Evolutionary conservation across 1,139 yeast genomes (phyloP).

Genomic region (Scheffersomyces titani): DNA sequence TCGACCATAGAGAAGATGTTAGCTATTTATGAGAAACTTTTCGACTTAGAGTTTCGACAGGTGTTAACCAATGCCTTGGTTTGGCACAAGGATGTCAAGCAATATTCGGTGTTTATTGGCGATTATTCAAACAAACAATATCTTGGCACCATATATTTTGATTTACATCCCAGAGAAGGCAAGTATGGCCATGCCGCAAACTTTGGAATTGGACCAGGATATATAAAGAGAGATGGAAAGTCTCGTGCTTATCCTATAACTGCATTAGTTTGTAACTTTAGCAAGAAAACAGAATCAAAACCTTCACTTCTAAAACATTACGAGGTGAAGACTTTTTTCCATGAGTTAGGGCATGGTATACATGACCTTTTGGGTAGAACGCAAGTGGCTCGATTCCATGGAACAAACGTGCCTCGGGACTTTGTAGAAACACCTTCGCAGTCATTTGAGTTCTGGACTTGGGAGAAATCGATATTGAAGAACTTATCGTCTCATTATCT

Average conservation of each 20-base stretch:
- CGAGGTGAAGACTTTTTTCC: slow-evolving; percentile 85
- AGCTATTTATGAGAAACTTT: slow-evolving; percentile 63
- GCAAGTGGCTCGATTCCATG: slow-evolving; percentile 66
- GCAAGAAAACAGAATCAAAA: slow-evolving; percentile 68
- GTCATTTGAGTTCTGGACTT: slow-evolving; percentile 86
- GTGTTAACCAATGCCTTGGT: slow-evolving; percentile 31
- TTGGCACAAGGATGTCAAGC: slow-evolving; percentile 83
- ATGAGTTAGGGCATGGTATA: slow-evolving; percentile 87
- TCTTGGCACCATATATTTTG: slow-evolving; percentile 78
- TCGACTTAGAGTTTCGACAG: slow-evolving; percentile 66
- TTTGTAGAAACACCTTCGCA: slow-evolving; percentile 92
- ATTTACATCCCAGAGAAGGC: slow-evolving; percentile 82
- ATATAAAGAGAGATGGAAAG: slow-evolving; percentile 45
- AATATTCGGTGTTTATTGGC: slow-evolving; percentile 70
- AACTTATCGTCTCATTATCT: slow-evolving; percentile 68
- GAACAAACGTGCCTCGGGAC: slow-evolving; percentile 77
- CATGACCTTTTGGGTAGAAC: slow-evolving; percentile 75
- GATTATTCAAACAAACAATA: slow-evolving; percentile 54
- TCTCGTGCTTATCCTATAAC: slow-evolving; percentile 67
- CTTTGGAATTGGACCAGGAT: slow-evolving; percentile 70
- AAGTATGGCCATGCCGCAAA: slow-evolving; percentile 89
- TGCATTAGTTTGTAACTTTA: slow-evolving; percentile 81
- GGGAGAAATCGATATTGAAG: slow-evolving; percentile 66
- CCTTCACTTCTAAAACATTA: slow-evolving; percentile 77
- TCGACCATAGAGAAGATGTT: slow-evolving; percentile 70